Base-by-base conservation (phyloP, 495 filamentous ascomycete species). In the Penicillium desertorum region DNA sequence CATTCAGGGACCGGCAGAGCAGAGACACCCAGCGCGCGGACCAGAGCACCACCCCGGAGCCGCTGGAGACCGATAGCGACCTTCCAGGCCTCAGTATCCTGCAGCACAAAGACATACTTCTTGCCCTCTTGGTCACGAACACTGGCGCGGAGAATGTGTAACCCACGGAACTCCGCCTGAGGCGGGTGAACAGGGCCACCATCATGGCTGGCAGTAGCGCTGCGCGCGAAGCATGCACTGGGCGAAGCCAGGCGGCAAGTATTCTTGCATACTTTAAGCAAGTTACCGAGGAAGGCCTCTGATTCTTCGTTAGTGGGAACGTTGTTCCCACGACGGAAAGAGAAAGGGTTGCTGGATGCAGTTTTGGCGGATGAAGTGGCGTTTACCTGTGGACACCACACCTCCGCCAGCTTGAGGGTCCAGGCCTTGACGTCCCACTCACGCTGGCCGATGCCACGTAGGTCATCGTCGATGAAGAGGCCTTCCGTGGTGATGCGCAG, bases 381-480 rank as follows among this genome's bases (percentile, higher is more conserved):
- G 5, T 64, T 68, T 51, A 73, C 72, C 32, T 80, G 78, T 22
- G 88, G 86, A 62, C 88, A 92, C 85, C 90, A 92, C 70, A 97
- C 86, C 79, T 98, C 94, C 61, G 94, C 85, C 25, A 86, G 77
- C 71, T 92, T 96, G 74, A 98, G 82, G 12, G 90, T 96, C 94
- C 94, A 97, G 17, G 93, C 92, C 68, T 97, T 97, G 70, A 97
- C 83, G 68, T 98, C 94, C 95, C 95, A 98, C 74, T 98, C 95
- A 47, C 94, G 83, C 69, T 96, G 91, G 19, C 88, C 85, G 3
- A 96, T 88, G 41, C 86, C 86, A 17, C 91, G 85, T 37, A 96
- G 77, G 63, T 96, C 94, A 68, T 98, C 95, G 67, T 98, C 94
- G 62, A 98, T 90, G 70, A 98, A 98, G 34, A 97, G 82, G 4